Evolutionary conservation across 495 filamentous ascomycete species (phyloP).

Genomic region (Hyaloscypha finlandica): DNA sequence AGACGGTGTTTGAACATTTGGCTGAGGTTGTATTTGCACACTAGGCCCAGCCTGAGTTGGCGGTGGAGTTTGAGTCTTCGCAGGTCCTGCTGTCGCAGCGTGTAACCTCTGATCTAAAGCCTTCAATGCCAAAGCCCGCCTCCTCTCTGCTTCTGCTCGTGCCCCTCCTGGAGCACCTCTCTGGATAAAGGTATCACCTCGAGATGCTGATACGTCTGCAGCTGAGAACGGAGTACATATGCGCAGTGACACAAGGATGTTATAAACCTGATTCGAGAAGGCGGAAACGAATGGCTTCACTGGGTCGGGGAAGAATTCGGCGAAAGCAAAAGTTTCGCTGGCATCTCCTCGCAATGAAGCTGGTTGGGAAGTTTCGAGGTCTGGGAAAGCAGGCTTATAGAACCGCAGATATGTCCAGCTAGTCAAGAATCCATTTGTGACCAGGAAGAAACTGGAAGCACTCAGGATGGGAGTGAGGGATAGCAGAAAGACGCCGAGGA

Average conservation of each 20-base stretch:
- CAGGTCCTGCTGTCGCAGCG: slow-evolving; percentile 61
- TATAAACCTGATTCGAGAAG: slow-evolving; percentile 74
- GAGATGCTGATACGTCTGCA: slow-evolving; percentile 77
- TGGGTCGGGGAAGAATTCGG: slow-evolving; percentile 91
- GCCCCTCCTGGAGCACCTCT: slow-evolving; percentile 67
- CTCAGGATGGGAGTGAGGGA: slow-evolving; percentile 80
- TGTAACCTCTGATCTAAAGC: slow-evolving; percentile 90
- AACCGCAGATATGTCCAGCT: slow-evolving; percentile 98
- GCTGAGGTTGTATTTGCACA: slow-evolving; percentile 50
- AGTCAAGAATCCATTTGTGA: slow-evolving; percentile 78
- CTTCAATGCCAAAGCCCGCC: slow-evolving; percentile 85
- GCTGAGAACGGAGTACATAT: slow-evolving; percentile 86
- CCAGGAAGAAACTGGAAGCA: slow-evolving; percentile 78
- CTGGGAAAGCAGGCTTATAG: slow-evolving; percentile 72
- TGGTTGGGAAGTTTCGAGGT: slow-evolving; percentile 65
- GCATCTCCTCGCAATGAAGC: slow-evolving; percentile 76
- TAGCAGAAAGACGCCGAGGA: slow-evolving; percentile 76
- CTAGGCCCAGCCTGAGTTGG: slow-evolving; percentile 46
- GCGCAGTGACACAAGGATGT: slow-evolving; percentile 67
- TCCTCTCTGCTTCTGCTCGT: slow-evolving; percentile 88
- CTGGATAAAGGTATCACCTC: slow-evolving; percentile 58
- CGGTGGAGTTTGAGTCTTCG: slow-evolving; percentile 38
- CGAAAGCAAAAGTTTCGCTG: slow-evolving; percentile 92
- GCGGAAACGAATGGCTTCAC: slow-evolving; percentile 75
- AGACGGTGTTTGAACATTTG: slow-evolving; percentile 45